Conservation (phyloP, 352 stramenopile species). For the Pythium chondricola region DNA sequence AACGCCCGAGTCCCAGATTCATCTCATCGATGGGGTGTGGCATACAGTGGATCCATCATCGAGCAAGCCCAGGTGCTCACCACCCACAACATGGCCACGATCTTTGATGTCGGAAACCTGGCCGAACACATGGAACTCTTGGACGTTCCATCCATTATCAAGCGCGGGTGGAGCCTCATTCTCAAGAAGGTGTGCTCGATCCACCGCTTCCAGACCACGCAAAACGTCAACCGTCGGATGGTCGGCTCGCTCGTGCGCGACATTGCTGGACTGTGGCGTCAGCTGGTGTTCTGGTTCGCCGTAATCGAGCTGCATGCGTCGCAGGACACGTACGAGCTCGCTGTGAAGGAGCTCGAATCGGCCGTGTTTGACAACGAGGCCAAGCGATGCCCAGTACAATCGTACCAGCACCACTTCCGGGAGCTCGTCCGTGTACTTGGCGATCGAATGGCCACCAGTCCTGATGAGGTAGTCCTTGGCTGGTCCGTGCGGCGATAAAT, state of each 20-base stretch:
- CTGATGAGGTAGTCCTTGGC: not conserved
- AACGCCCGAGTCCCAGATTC: too few species aligned
- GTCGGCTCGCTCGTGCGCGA: slow-evolving; percentile 4
- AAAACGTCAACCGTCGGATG: too few species aligned
- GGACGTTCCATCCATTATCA: slow-evolving; percentile 11
- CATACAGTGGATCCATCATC: slow-evolving; percentile 12
- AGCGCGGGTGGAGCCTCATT: not conserved
- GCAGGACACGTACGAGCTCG: not conserved
- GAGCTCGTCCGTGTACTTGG: not conserved
- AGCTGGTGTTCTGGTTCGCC: slow-evolving; percentile 20
- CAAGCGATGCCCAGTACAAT: not conserved
- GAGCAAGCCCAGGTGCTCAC: slow-evolving; percentile 21
- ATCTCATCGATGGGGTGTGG: too few species aligned
- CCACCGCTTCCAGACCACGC: not conserved
- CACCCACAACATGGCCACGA: slow-evolving; percentile 18
- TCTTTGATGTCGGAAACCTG: slow-evolving; percentile 10
- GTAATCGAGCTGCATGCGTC: slow-evolving; percentile 15
- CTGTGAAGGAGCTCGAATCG: not conserved
- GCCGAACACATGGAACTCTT: not conserved
- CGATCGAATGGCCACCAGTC: not conserved
- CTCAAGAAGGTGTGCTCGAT: not conserved
- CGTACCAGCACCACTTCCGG: not conserved
- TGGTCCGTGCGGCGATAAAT: not conserved
- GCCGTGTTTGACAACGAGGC: not conserved
- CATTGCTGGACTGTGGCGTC: slow-evolving; percentile 14